Conservation (phyloP, 164 flowering plant genomes). For the Protea cynaroides region DNA sequence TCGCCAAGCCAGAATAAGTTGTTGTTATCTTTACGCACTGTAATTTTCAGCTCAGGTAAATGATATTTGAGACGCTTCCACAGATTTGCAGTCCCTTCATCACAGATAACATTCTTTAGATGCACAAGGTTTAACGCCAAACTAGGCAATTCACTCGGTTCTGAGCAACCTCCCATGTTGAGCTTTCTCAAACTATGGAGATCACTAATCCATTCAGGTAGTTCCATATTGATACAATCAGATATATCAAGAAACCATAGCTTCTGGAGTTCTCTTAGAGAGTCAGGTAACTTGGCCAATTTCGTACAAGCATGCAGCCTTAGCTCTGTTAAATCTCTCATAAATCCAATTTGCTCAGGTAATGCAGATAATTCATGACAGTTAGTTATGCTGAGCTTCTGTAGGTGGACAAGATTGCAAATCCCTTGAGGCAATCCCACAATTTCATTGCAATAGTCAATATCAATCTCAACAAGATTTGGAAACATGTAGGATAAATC, state of each 20-base stretch:
- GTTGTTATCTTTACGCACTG: conserved; percentile 6
- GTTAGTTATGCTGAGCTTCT: conserved; percentile 5
- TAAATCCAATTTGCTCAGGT: conserved; percentile 21
- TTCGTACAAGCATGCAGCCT: conserved; percentile 33
- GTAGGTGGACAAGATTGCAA: conserved; percentile 18
- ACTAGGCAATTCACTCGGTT: conserved; percentile 16
- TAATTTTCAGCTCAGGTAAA: conserved; percentile 13
- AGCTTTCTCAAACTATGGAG: conserved; percentile 17
- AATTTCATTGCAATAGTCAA: conserved; percentile 34
- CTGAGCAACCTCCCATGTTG: conserved; percentile 27
- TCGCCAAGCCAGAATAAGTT: conserved; percentile 26
- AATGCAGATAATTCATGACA: conserved; percentile 28
- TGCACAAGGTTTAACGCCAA: conserved; percentile 16
- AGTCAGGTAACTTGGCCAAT: conserved; percentile 25
- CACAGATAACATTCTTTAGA: conserved; percentile 12
- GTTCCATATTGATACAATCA: conserved; percentile 18
- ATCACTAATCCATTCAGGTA: conserved; percentile 32
- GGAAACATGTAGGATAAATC: conserved; percentile 4
- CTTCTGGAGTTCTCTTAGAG: conserved; percentile 20
- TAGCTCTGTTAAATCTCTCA: conserved; percentile 24
- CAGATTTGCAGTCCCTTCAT: conserved; percentile 16
- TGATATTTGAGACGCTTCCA: conserved; percentile 17
- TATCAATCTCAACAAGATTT: conserved; percentile 18
- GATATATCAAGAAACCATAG: conserved; percentile 31
- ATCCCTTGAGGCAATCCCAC: conserved; percentile 22